These are phyloP conservation scores for Komagataella pastoris DNA, from an alignment of 805 yeast species.

Conservation along the genomic window DNA sequence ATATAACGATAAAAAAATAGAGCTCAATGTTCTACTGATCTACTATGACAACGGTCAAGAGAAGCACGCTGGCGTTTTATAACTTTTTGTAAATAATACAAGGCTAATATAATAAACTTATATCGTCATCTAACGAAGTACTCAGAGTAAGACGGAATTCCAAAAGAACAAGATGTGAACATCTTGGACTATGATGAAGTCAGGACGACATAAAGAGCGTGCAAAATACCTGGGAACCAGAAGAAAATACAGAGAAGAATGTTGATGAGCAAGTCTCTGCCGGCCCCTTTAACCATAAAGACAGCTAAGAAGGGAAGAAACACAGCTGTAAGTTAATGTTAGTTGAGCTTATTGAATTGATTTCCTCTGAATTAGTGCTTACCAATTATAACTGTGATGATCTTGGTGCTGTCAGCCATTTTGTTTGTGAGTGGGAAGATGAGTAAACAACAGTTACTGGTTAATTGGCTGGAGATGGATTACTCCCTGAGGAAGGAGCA, in stretches of 20 bases:
- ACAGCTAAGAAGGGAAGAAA: slow-evolving; percentile 71
- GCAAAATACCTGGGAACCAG: slow-evolving; percentile 74
- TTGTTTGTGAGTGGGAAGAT: neutral
- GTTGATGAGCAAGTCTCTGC: slow-evolving; percentile 53
- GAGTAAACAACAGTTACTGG: neutral
- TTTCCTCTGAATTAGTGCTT: slow-evolving; percentile 2
- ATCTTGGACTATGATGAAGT: neutral
- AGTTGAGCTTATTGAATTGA: neutral
- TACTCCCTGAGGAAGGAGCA: neutral
- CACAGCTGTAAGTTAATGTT: slow-evolving; percentile 26
- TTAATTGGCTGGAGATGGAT: neutral
- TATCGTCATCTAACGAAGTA: neutral
- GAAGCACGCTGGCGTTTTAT: neutral
- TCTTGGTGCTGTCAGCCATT: slow-evolving; percentile 8
- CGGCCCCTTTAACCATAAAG: slow-evolving; percentile 53
- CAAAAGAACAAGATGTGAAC: neutral
- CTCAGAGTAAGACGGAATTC: neutral
- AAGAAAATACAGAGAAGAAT: slow-evolving; percentile 43
- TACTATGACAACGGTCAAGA: neutral
- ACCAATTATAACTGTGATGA: slow-evolving; percentile 13
- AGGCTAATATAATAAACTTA: neutral
- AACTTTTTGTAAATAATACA: neutral
- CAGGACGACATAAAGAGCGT: slow-evolving; percentile 45
- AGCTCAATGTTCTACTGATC: neutral
- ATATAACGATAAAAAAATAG: neutral